Base-by-base conservation (phyloP, 495 filamentous ascomycete genomes). In the Talaromyces ruber region DNA sequence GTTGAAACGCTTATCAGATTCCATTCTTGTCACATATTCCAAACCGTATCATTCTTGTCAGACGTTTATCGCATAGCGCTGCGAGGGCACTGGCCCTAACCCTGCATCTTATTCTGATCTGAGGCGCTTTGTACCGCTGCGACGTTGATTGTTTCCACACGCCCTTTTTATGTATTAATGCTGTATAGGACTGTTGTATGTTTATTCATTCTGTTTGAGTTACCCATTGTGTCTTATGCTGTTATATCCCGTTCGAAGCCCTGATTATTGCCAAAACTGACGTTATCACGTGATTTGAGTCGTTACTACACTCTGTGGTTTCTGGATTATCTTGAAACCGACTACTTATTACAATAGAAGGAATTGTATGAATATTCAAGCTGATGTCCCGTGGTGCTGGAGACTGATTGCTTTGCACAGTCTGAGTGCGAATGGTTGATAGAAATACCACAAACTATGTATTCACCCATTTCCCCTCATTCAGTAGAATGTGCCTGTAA, bases 21-120 rank as follows among this genome's bases (percentile, higher is more conserved):
- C 32, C 65, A 61, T 74, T 74, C 67, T 72, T 66, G 69, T 76
- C 76, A 77, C 67, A 79, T 79, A 78, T 65, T 76, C n/a, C 24
- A 64, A 68, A 63, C 68, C 65, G 73, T 70, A 56, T 67, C 65
- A 62, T 68, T 68, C 55, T 63, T 67, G 62, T 67, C 60, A 65
- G 30, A 52, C 29, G 63, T 58, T 70, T 70, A 65, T 70, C 69
- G 77, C 77, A 79, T 79, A 79, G 77, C 77, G 77, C 78, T 76
- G 77, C 77, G 77, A 76, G 77, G 75, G 71, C 76, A 78, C 51
- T 78, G 14, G 77, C 77, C 76, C 72, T 69, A 63, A 61, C 43
- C 61, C 57, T 70, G 66, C 63, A 68, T 67, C 63, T 70, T 66
- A 58, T 64, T 67, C 30, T 14, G 54, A 18, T 57, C 18, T 34